Conservation (phyloP, 2,329 filamentous ascomycete genomes). For the Pseudogymnoascus sp. region DNA sequence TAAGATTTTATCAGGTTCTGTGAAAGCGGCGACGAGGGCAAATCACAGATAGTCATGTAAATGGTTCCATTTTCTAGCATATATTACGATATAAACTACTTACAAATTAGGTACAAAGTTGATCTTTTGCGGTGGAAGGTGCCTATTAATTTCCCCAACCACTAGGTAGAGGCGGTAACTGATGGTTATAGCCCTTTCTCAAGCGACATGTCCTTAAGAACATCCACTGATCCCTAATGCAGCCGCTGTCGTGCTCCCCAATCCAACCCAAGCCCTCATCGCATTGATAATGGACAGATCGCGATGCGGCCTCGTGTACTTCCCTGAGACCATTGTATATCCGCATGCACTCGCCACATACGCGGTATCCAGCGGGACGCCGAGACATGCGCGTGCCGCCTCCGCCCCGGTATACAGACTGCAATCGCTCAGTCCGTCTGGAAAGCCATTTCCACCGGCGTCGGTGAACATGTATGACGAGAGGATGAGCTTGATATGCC, state of each 20-base stretch:
- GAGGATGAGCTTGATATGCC: conserved; percentile 26
- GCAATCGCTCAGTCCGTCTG: conserved; percentile 26
- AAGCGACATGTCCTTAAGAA: background rate
- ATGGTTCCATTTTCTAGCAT: too few relatives aligned
- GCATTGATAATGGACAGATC: conserved; percentile 28
- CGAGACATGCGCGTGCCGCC: conserved; percentile 20
- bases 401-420: conserved; percentile 23
- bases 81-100: too few relatives aligned
- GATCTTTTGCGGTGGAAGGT: too few relatives aligned
- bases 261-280: conserved; percentile 27
- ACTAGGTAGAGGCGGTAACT: too few relatives aligned
- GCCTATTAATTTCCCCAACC: too few relatives aligned
- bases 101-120: too few relatives aligned
- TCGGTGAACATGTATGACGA: conserved; percentile 25
- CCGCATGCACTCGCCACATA: conserved; percentile 23
- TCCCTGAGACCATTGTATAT: conserved; percentile 21
- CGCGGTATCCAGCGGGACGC: conserved; percentile 24
- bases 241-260: conserved; percentile 21
- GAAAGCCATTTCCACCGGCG: conserved; percentile 24
- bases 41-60: too few relatives aligned
- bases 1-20: too few relatives aligned
- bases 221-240: conserved; percentile 25
- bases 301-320: conserved; percentile 26
- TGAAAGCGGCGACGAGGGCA: too few relatives aligned
- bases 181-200: background rate